Evolutionary conservation across 768 basidiomycete species (phyloP), one percentile per base, ranked within the genome.

Genomic region (Daedalea quercina): DNA sequence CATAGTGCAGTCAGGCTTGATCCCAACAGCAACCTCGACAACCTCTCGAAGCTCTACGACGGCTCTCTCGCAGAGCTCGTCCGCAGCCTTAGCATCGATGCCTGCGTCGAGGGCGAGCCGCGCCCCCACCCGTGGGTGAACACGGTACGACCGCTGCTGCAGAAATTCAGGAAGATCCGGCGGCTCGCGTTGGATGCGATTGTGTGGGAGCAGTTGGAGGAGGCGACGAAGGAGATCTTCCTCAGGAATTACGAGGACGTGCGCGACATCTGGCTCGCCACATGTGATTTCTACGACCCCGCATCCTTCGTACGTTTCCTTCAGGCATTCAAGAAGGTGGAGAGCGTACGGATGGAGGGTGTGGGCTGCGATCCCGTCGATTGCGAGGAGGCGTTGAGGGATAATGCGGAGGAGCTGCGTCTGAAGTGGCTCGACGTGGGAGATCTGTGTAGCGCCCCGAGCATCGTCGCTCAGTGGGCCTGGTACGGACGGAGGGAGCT

Each of bases 31-130:
- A 42, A 44, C 25, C 37, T 51, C 41, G 20, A 23, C 37, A 37
- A 19, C 22, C 37, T 51, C 50, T 41, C 41, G 3, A 12, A 51
- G 40, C 50, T 51, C 40, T 51, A 51, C 50, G 9, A 22, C 9
- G 12, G 19, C 26, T 8, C 22, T 20, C 50, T 51, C 24, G 50
- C 50, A 17, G 41, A 43, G 3, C 43, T 43, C 25, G 41, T 51
- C 6, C 50, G 41, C 15, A 42, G 50, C 41, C 50, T 51, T 9
- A 51, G 50, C 50, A 51, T 51, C 31, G 50, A 51, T 25, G 50
- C 41, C 24, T 51, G 40, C 26, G 50, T 15, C 40, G 41, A 41
- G 15, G 50, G 41, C 19, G 20, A 37, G 40, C 50, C 50, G 3
- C 22, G 22, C 4, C 40, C 34, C 13, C 50, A 51, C 41, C 37